Base-by-base conservation (phyloP, 2,329 filamentous ascomycete genomes). In the Aspergillus novoparasiticus region DNA sequence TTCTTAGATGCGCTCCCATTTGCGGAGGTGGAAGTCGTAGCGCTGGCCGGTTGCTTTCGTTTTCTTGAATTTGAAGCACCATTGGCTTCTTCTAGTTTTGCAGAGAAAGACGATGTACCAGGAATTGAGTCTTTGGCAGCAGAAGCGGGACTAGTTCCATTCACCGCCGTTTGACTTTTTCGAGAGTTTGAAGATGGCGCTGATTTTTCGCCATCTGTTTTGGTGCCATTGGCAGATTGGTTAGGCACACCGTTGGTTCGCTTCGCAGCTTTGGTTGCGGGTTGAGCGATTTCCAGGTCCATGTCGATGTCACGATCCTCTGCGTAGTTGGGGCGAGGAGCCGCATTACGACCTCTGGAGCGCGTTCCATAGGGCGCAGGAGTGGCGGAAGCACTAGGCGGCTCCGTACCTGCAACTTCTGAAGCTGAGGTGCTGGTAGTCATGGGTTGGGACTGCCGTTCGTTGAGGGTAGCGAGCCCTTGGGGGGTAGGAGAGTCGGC, bases 231-330 rank as follows among this genome's bases (percentile, higher is more conserved):
- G 56, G 69, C 64, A 34, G 65, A 64, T 60, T 68, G 73, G 57
- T 64, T 71, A 36, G 71, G 48, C 16, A n/a, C n/a, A 45, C 71
- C 69, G 32, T 69, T 70, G 48, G 63, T 72, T 55, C 74, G 70
- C 66, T 80, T 78, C 55, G 74, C 67, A 23, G 69, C 60, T 64
- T 77, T 79, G 28, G 73, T 59, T 21, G 70, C 66, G 41, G 75
- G 72, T 64, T 71, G 68, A 23, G 71, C 66, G 56, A 73, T 86
- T 73, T 97, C 94, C 76, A 93, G 92, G 76, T 98, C 95, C 79
- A 92, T 88, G 73, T 98, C 94, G 70, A 94, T 84, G 78, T 97
- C 94, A 80, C 87, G 91, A 79, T 94, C 92, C 81, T 99, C 95
- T 57, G 95, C 94, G 79, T 99, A 99, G 80, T 99, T 99, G 69